Evolutionary conservation across 805 yeast species (phyloP).

Genomic region (Candida corydali): DNA sequence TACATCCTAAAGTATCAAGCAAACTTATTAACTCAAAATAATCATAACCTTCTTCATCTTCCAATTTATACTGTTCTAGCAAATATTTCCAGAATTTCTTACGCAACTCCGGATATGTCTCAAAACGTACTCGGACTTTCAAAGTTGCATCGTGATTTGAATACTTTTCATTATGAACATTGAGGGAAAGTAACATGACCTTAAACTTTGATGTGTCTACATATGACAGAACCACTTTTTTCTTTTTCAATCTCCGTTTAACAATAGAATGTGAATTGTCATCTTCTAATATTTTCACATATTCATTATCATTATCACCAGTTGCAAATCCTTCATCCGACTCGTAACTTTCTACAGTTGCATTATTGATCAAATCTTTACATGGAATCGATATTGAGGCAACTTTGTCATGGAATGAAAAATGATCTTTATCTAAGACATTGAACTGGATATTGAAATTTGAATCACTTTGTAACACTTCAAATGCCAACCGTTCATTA

Average conservation of each 20-base stretch:
- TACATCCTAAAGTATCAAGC: slow-evolving; percentile 59
- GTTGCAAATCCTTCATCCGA: slow-evolving; percentile 1
- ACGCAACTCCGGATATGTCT: slow-evolving; percentile 61
- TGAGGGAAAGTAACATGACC: slow-evolving; percentile 36
- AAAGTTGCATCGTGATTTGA: slow-evolving; percentile 49
- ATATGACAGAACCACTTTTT: slow-evolving; percentile 17
- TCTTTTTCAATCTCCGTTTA: slow-evolving; percentile 18
- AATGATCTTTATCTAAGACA: slow-evolving; percentile 78
- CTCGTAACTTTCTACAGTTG: slow-evolving; percentile 19
- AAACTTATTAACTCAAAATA: slow-evolving; percentile 60
- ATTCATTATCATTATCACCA: slow-evolving; percentile 8
- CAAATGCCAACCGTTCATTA: slow-evolving; percentile 77
- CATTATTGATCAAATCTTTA: slow-evolving; percentile 39
- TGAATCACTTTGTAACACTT: slow-evolving; percentile 62
- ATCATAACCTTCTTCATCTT: slow-evolving; percentile 37
- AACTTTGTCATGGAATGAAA: slow-evolving; percentile 80
- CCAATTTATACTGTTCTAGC: slow-evolving; percentile 48
- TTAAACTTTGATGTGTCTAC: slow-evolving; percentile 39
- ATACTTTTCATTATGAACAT: slow-evolving; percentile 27
- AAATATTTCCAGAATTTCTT: slow-evolving; percentile 67
- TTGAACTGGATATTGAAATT: slow-evolving; percentile 65
- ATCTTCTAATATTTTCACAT: slow-evolving; percentile 9
- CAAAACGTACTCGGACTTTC: slow-evolving; percentile 58
- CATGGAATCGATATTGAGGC: slow-evolving; percentile 62
- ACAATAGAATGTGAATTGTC: slow-evolving; percentile 13